These are phyloP conservation scores for Penicillium sp. DNA, from an alignment of 2,329 filamentous ascomycete species.

Conservation along the genomic window DNA sequence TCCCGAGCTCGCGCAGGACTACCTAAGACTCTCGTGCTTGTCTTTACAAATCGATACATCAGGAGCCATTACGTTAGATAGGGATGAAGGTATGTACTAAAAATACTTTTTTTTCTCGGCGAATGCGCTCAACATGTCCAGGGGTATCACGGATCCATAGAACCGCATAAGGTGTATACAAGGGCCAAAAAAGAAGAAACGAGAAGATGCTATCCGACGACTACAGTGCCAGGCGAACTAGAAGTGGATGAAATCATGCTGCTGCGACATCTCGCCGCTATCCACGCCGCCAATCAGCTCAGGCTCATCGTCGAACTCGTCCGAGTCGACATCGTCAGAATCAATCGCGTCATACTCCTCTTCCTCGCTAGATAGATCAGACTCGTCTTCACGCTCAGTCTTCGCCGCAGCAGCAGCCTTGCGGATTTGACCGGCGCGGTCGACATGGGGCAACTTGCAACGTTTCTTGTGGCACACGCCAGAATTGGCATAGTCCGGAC, in stretches of 20 bases:
- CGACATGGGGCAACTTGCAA: conserved; percentile 82
- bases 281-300: conserved; percentile 37
- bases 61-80: neutral
- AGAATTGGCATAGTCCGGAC: conserved; percentile 89
- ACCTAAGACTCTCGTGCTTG: neutral
- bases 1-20: neutral
- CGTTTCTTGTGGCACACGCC: conserved; percentile 75
- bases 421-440: conserved; percentile 75
- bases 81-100: neutral
- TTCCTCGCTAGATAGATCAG: conserved; percentile 74
- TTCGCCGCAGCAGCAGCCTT: conserved; percentile 48
- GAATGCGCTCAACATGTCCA: conserved; percentile 3
- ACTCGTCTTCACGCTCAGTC: conserved; percentile 52
- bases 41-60: neutral
- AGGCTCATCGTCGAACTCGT: conserved; percentile 47
- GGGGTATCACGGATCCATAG: conserved; percentile 8
- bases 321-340: conserved; percentile 69
- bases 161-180: neutral
- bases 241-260: conserved; percentile 53
- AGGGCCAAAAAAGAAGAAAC: neutral
- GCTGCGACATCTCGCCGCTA: conserved; percentile 48
- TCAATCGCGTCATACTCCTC: conserved; percentile 60
- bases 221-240: conserved; percentile 21
- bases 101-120: conserved; percentile 1
- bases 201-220: conserved; percentile 5